Evolutionary conservation across 108 stramenopile species (phyloP).

Genomic region (Nitzschia sp.): DNA sequence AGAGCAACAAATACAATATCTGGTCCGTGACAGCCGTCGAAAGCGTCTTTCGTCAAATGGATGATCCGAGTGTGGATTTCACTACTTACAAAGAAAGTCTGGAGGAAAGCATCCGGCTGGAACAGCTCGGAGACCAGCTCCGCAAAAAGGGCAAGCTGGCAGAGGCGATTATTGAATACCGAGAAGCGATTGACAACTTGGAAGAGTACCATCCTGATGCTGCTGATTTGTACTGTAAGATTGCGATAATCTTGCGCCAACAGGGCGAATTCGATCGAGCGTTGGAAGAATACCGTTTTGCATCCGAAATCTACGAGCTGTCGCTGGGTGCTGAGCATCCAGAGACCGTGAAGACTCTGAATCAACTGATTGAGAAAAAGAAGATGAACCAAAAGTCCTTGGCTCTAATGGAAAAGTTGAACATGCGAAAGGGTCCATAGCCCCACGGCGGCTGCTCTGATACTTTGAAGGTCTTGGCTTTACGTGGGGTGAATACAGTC

Average conservation of each 20-base stretch:
- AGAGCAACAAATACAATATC: slow-evolving; percentile 30
- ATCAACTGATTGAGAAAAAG: slow-evolving; percentile 28
- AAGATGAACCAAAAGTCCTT: slow-evolving; percentile 20
- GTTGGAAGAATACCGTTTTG: slow-evolving; percentile 33
- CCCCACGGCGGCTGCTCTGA: too few relatives aligned
- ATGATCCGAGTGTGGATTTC: neutral
- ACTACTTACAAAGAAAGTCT: slow-evolving; percentile 15
- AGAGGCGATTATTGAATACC: slow-evolving; percentile 16
- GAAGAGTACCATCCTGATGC: slow-evolving; percentile 41
- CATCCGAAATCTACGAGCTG: slow-evolving; percentile 37
- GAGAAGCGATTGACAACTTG: slow-evolving; percentile 27
- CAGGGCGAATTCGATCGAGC: slow-evolving; percentile 36
- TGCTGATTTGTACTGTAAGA: slow-evolving; percentile 38
- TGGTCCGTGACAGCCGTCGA: slow-evolving; percentile 30
- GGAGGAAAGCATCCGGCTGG: slow-evolving; percentile 21
- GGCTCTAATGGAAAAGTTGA: slow-evolving; percentile 29
- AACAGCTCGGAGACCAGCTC: slow-evolving; percentile 25
- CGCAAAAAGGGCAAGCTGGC: slow-evolving; percentile 23
- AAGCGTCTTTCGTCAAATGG: slow-evolving; percentile 18
- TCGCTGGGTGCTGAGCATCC: slow-evolving; percentile 44
- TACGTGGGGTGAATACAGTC: too few relatives aligned
- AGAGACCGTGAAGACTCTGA: slow-evolving; percentile 36
- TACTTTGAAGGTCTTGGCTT: too few relatives aligned
- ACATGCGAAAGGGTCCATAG: too few relatives aligned
- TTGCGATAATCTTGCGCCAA: slow-evolving; percentile 32